Base-by-base conservation (phyloP, 192 early-diverging fungal genomes). In the Geosiphon pyriformis region DNA sequence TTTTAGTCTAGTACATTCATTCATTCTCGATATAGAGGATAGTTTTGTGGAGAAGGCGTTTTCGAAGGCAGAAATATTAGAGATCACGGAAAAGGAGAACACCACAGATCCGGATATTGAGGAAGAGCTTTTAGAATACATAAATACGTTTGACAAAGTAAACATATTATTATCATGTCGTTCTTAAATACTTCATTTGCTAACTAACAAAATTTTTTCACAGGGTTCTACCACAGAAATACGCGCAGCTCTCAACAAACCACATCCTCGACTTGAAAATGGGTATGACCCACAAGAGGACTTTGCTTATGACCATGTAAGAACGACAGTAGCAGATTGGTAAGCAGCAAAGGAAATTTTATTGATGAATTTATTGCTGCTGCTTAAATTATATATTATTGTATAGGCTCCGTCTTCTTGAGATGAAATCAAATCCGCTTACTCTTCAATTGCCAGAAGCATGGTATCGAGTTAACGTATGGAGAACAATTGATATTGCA, bases 1-100 rank as follows among this genome's bases (percentile, higher is more conserved):
- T 69, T 69, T 61, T 69, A 69, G 67, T 53, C 67, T 59, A n/a
- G 58, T 69, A 32, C 67, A 69, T 57, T 69, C 67, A 10, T 61
- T 69, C 33, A 61, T 69, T 20, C 47, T 69, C 26, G 67, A 69
- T 51, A 46, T 32, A 52, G 35, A 20, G 58, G 67, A 69, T 53
- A 2, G 3, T 12, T 69, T 69, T 55, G 8, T 59, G 20, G 49
- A 58, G 35, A 50, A 59, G 15, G 67, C 58, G 49, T 69, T 69
- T n/a, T 60, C 33, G 34, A 47, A 59, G 50, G 57, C 59, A 20
- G 67, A 69, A 37, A 22, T 69, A 27, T 33, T 23, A 15, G 67
- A 69, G 26, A 69, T 69, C 32, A 27, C 18, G 58, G 35, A 59
- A 60, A 69, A 59, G 51, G 31, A 61, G 50, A 69, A 50, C 53